Evolutionary conservation across 441 rosid species (phyloP).

Genomic region (Populus trichocarpa): DNA sequence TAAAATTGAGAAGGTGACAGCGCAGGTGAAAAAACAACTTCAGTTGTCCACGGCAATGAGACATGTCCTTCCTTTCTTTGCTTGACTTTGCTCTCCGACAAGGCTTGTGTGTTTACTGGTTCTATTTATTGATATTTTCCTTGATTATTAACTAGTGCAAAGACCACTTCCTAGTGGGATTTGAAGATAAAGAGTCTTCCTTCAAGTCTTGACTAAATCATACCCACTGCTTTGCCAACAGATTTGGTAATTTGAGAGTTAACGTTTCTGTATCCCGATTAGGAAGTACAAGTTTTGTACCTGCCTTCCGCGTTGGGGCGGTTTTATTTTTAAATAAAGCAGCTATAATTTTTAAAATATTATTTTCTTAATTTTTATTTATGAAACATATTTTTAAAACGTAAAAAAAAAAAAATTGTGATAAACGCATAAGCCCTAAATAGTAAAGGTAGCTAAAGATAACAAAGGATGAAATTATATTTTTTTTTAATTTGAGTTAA

Average conservation of each 20-base stretch:
- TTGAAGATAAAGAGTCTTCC: background rate
- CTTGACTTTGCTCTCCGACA: background rate
- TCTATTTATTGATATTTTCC: background rate
- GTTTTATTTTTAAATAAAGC: too few species aligned
- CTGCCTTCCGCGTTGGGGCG: background rate
- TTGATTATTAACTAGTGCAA: background rate
- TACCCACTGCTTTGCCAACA: background rate
- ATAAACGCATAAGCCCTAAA: too few species aligned
- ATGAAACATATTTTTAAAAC: too few species aligned
- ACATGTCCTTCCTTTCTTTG: background rate
- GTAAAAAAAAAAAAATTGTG: too few species aligned
- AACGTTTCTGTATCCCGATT: background rate
- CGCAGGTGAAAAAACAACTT: background rate
- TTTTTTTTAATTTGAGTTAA: too few species aligned
- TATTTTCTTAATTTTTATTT: too few species aligned
- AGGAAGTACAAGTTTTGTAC: background rate
- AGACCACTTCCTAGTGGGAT: background rate
- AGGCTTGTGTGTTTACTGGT: background rate
- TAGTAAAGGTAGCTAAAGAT: too few species aligned
- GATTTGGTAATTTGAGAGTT: background rate
- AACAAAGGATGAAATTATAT: too few species aligned
- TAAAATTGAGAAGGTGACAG: too few species aligned
- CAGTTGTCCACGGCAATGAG: background rate
- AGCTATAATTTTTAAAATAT: too few species aligned
- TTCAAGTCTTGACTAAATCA: background rate